These are phyloP conservation scores for Oligophagozyma castellii DNA, from an alignment of 1,139 yeast genomes.

Conservation along the genomic window DNA sequence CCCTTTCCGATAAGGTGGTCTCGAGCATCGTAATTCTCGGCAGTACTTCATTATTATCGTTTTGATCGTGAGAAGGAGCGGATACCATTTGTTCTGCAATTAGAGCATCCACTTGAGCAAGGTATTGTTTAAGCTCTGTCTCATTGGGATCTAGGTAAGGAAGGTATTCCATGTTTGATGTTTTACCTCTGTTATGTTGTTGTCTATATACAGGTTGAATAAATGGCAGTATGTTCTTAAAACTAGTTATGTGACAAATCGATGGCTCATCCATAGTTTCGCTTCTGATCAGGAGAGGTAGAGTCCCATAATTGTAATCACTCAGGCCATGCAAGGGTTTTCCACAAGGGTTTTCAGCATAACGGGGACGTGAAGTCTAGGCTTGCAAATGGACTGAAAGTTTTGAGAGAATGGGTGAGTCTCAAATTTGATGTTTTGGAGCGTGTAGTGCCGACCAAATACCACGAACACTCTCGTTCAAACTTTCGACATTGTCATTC, in stretches of 20 bases:
- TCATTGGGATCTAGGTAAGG: not conserved
- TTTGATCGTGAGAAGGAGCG: not conserved
- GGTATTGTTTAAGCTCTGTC: not conserved
- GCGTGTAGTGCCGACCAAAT: conserved; percentile 96
- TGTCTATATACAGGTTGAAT: not conserved
- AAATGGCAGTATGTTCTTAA: conserved; percentile 24
- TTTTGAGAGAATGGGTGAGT: too few species aligned
- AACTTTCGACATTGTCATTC: conserved; percentile 65
- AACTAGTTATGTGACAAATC: too few species aligned
- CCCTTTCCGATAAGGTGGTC: too few species aligned
- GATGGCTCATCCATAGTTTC: too few species aligned
- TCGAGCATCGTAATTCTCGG: not conserved
- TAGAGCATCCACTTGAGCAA: not conserved
- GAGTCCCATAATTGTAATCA: too few species aligned
- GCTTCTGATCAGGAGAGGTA: too few species aligned
- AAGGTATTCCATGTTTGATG: not conserved
- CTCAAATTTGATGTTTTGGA: conserved; percentile 49
- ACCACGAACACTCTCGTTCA: conserved; percentile 83
- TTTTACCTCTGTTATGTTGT: not conserved
- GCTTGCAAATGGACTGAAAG: too few species aligned
- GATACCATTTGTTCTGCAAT: not conserved
- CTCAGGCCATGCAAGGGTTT: too few species aligned
- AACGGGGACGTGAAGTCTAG: too few species aligned
- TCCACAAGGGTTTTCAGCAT: too few species aligned
- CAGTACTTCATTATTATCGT: not conserved